Conservation (phyloP, 2,329 filamentous ascomycete genomes). For the Thielaviopsis musarum region DNA sequence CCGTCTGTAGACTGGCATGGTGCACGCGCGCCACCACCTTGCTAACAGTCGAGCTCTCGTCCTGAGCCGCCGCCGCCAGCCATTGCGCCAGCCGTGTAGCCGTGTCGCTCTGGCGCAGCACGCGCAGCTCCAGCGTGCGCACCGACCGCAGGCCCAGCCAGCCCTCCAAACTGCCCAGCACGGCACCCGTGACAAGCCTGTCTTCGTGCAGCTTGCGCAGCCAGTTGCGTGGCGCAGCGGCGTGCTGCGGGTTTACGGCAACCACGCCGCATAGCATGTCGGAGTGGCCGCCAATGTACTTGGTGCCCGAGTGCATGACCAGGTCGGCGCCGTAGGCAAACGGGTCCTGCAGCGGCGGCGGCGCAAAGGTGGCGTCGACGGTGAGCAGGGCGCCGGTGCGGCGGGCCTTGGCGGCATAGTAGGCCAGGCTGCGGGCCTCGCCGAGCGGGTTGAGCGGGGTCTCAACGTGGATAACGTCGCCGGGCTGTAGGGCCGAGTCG, state of each 20-base stretch:
- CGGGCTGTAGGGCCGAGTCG: slow-evolving; percentile 47
- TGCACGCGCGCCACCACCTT: slow-evolving; percentile 42
- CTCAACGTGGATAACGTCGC: slow-evolving; percentile 81
- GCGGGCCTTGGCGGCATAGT: slow-evolving; percentile 58
- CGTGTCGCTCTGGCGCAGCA: slow-evolving; percentile 58
- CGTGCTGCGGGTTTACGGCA: slow-evolving; percentile 37
- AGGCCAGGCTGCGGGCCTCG: slow-evolving; percentile 54
- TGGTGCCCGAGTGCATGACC: slow-evolving; percentile 85
- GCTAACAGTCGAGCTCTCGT: slow-evolving; percentile 24
- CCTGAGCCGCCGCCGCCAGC: slow-evolving; percentile 37
- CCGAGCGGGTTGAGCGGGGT: slow-evolving; percentile 88
- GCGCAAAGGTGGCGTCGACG: slow-evolving; percentile 85
- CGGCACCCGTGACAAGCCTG: slow-evolving; percentile 58
- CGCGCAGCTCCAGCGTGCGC: slow-evolving; percentile 69
- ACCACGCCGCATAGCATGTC: slow-evolving; percentile 85
- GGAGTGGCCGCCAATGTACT: slow-evolving; percentile 91
- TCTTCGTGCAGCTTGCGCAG: slow-evolving; percentile 45
- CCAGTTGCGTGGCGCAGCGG: slow-evolving; percentile 28
- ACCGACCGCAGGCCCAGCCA: slow-evolving; percentile 83
- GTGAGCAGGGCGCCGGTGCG: slow-evolving; percentile 56
- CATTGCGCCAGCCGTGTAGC: slow-evolving; percentile 55
- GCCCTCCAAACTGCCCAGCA: slow-evolving; percentile 78
- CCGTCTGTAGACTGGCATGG: slow-evolving; percentile 63
- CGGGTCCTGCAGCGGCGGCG: slow-evolving; percentile 76
- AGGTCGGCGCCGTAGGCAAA: slow-evolving; percentile 68